A percentile compares a stretch with the other conserved stretches of the same genome.
Conservation (phyloP, 306 rosid genomes). For the Gillenia trifoliata region DNA sequence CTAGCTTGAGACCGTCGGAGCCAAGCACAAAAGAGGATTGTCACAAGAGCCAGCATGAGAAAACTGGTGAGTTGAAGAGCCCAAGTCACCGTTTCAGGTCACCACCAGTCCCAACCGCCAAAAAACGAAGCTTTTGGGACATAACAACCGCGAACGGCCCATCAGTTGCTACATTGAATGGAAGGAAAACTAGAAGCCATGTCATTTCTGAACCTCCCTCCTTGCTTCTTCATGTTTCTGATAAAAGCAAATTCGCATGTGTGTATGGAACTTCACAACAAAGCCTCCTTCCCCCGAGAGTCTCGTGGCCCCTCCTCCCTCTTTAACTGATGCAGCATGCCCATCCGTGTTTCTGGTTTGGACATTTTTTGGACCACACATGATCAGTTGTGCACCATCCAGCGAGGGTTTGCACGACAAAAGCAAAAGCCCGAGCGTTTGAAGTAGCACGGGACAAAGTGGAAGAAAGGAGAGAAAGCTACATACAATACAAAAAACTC, state of each 20-base stretch:
- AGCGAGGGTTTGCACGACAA: slow-evolving; percentile 96
- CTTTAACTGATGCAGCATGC: slow-evolving; percentile 32
- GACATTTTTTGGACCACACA: slow-evolving; percentile 20
- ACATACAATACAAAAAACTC: too few relatives aligned
- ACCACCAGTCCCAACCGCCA: slow-evolving; percentile 69
- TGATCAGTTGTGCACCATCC: slow-evolving; percentile 32
- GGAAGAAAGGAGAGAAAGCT: slow-evolving; percentile 6
- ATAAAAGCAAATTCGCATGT: not conserved
- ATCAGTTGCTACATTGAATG: slow-evolving; percentile 62
- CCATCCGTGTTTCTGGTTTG: slow-evolving; percentile 36
- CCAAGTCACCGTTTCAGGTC: slow-evolving; percentile 76
- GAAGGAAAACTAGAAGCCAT: slow-evolving; percentile 88
- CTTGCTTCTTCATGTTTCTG: slow-evolving; percentile 68
- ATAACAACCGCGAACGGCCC: slow-evolving; percentile 82
- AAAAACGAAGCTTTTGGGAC: slow-evolving; percentile 97
- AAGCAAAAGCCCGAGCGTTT: slow-evolving; percentile 47
- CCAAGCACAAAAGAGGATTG: slow-evolving; percentile 18
- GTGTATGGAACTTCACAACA: not conserved
- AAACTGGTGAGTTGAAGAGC: slow-evolving; percentile 63
- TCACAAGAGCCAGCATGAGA: slow-evolving; percentile 43
- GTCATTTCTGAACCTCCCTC: slow-evolving; percentile 75
- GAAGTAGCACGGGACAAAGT: slow-evolving; percentile 27
- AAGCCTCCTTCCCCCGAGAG: not conserved
- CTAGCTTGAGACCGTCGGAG: slow-evolving; percentile 56
- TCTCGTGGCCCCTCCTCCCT: not conserved